Evolutionary conservation across 768 basidiomycete genomes (phyloP).

Genomic region (Naematelia encephala): DNA sequence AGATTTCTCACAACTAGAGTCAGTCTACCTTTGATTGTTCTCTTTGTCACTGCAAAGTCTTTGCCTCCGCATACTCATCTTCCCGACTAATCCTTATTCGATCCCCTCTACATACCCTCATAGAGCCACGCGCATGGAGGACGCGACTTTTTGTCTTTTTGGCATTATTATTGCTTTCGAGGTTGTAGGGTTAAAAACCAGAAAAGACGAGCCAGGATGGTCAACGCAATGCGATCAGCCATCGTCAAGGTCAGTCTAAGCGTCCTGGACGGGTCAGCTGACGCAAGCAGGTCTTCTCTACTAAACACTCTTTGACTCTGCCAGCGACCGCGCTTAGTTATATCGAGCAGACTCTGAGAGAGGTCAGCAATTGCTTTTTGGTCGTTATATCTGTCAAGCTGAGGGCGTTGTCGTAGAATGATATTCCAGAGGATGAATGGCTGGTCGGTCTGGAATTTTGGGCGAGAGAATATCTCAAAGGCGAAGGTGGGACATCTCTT

Average conservation of each 20-base stretch:
- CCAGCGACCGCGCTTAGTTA: constrained; percentile 43
- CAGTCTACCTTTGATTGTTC: no score
- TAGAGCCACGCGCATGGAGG: constrained; percentile 1
- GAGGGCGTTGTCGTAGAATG: constrained; percentile 35
- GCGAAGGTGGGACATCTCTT: constrained; percentile 41
- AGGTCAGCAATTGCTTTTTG: no score
- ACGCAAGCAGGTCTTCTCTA: constrained; percentile 45
- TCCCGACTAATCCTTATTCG: neutral
- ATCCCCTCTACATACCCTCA: neutral
- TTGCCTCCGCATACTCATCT: constrained; percentile 1
- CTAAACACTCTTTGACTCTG: constrained; percentile 48
- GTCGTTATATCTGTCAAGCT: neutral
- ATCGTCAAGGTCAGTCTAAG: constrained; percentile 41
- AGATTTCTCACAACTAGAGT: no score
- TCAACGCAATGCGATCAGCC: constrained; percentile 36
- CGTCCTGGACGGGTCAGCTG: constrained; percentile 1
- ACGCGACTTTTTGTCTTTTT: constrained; percentile 6
- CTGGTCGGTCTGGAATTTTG: constrained; percentile 43
- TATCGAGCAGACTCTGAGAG: constrained; percentile 44
- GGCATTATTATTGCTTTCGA: neutral
- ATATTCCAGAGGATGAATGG: constrained; percentile 47
- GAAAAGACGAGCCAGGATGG: constrained; percentile 29
- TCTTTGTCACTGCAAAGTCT: no score
- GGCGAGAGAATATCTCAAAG: constrained; percentile 49
- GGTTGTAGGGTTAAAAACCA: no score